Evolutionary conservation across 768 basidiomycete genomes (phyloP).

Genomic region (Tulasnella calospora): DNA sequence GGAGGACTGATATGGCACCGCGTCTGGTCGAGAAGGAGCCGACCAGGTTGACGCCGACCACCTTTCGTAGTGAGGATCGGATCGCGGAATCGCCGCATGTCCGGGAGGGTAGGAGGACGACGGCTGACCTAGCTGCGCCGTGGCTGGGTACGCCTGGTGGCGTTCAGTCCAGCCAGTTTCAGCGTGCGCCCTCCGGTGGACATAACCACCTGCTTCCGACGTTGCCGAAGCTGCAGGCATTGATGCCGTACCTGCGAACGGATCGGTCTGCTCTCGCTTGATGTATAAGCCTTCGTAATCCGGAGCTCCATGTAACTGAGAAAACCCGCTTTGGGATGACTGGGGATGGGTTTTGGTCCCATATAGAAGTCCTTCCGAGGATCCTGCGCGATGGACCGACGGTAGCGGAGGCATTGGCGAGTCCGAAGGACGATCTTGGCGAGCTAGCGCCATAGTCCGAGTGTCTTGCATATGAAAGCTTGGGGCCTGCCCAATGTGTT

Average conservation of each 20-base stretch:
- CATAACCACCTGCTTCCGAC: neutral
- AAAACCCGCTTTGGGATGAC: neutral
- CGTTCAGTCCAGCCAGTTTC: neutral
- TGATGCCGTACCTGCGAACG: neutral
- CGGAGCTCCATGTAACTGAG: neutral
- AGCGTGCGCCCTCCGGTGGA: neutral
- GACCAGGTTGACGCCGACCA: neutral
- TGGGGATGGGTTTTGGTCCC: neutral
- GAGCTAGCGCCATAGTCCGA: neutral
- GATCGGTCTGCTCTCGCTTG: neutral
- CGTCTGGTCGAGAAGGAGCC: neutral
- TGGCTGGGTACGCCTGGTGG: conserved; percentile 9
- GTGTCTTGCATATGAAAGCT: neutral
- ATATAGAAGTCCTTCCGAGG: neutral
- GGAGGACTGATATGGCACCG: conserved; percentile 1
- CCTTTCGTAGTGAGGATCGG: neutral
- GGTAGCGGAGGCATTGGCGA: neutral
- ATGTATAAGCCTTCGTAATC: neutral
- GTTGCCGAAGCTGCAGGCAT: neutral
- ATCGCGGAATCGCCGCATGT: neutral
- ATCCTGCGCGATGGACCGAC: neutral
- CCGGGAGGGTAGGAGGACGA: conserved; percentile 1
- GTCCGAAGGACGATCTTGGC: neutral
- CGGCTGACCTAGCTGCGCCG: neutral
- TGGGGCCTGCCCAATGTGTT: neutral